Evolutionary conservation across 768 basidiomycete genomes (phyloP).

Genomic region (Rhodotorula babjevae): DNA sequence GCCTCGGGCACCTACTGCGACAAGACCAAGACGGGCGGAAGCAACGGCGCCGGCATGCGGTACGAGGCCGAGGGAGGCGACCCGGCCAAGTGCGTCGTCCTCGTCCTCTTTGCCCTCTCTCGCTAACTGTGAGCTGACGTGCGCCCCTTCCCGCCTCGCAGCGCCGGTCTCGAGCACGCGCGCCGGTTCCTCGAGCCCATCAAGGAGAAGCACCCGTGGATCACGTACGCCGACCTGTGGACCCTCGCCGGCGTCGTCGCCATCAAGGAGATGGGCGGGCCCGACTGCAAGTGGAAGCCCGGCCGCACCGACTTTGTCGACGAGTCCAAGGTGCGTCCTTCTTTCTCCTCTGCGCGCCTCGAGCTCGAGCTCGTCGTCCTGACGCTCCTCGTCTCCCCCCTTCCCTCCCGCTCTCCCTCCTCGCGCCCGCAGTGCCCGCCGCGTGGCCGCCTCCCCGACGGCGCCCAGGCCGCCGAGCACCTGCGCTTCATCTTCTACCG

Average conservation of each 20-base stretch:
- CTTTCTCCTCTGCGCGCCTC: too few species aligned
- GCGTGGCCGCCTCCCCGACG: constrained; percentile 50
- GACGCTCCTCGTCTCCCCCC: too few species aligned
- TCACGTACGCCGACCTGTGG: constrained; percentile 52
- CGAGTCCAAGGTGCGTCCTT: constrained; percentile 14
- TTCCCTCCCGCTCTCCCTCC: too few species aligned
- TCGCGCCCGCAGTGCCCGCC: constrained; percentile 23
- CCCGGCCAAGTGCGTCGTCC: constrained; percentile 25
- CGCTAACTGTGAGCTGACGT: too few species aligned
- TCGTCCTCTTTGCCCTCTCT: neutral
- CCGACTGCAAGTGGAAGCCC: constrained; percentile 85
- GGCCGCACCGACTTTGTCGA: constrained; percentile 67
- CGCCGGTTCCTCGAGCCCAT: constrained; percentile 73
- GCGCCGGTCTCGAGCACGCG: constrained; percentile 73
- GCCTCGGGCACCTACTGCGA: constrained; percentile 26
- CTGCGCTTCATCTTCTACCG: constrained; percentile 75
- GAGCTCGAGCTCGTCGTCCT: neutral
- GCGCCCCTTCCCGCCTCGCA: constrained; percentile 50
- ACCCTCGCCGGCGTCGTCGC: constrained; percentile 89
- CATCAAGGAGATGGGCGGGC: constrained; percentile 84
- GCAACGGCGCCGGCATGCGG: constrained; percentile 90
- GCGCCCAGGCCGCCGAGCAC: constrained; percentile 71
- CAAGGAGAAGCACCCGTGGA: constrained; percentile 86
- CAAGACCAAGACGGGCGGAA: constrained; percentile 53
- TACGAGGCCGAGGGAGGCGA: constrained; percentile 36